Base-by-base conservation (phyloP, 2,329 filamentous ascomycete genomes). In the Fusarium tricinctum region DNA sequence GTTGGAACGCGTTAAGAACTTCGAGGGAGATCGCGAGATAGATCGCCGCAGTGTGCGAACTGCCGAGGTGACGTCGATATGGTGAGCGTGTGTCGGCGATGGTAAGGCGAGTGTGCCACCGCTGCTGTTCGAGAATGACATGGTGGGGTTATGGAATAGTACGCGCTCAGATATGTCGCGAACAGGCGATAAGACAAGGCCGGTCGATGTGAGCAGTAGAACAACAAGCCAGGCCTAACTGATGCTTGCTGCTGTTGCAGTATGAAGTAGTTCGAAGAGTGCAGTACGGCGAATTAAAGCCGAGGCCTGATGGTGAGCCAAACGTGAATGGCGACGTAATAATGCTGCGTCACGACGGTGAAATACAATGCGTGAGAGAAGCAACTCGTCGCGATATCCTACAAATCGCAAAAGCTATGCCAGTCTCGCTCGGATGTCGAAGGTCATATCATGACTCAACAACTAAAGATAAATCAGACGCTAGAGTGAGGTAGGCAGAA, bases 11-110 rank as follows among this genome's bases (percentile, higher is more conserved):
- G 79, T 78, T 35, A 97, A 82, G 58, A 96, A 95, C 78, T 96
- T 97, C 32, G 95, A 97, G 13, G 95, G 95, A n/a, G 95, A 97
- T 73, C 94, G 88, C 58, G 94, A 97, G 68, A 97, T 85, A 26
- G 95, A 97, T 72, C 93, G 92, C 69, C 94, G 88, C 60, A 97
- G 84, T 74, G 93, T 92, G 76, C 93, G 88, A 68, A 97, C 92
- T 61, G 92, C 91, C 50, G 92, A 89, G 65, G 92, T 91, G 69
- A 93, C 89, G 82, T 97, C 92, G 74, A 95, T 91, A 80, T 92
- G 91, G 78, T 93, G 92, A 65, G 89, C 88, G 74, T 92, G 90
- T 47, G 92, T 95, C 60, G 95, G 94, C 66, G 94, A 97, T 69
- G 93, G 90, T 73, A 97, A 85, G 75, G 96, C 93, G 74, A 97